phyloP scores from a whole-genome alignment of 257 asterid genomes.

The Salvia hispanica region DNA sequence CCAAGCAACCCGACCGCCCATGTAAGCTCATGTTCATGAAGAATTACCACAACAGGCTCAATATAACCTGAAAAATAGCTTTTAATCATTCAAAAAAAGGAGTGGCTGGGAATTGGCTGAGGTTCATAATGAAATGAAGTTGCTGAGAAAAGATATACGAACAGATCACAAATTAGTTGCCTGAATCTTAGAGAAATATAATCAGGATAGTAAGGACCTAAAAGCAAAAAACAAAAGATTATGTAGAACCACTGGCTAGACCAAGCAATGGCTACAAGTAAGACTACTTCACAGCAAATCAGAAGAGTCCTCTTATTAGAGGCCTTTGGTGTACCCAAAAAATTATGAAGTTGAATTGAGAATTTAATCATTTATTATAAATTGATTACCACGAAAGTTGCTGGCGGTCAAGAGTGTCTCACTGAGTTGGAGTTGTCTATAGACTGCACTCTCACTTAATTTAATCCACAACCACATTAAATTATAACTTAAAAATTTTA shows the following conservation, averaged over 20 bases:
- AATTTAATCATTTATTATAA: not conserved
- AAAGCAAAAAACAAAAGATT: slow-evolving; percentile 16
- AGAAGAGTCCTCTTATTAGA: slow-evolving; percentile 13
- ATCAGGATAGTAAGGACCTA: slow-evolving; percentile 22
- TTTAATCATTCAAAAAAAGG: slow-evolving; percentile 24
- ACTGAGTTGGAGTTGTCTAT: not conserved
- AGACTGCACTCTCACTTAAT: slow-evolving; percentile 12
- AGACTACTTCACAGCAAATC: slow-evolving; percentile 20
- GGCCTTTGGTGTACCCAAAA: not conserved
- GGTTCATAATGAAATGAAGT: slow-evolving; percentile 24
- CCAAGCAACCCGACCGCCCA: slow-evolving; percentile 96
- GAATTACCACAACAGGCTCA: slow-evolving; percentile 96
- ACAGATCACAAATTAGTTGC: slow-evolving; percentile 12
- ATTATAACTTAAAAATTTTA: not conserved
- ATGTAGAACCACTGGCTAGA: slow-evolving; percentile 19
- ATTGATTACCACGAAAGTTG: not conserved
- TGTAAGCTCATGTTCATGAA: slow-evolving; percentile 91
- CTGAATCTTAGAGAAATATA: slow-evolving; percentile 18
- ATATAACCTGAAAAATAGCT: slow-evolving; percentile 68
- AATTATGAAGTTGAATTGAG: not conserved
- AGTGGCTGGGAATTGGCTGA: slow-evolving; percentile 11
- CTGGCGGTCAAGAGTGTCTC: not conserved
- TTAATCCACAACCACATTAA: not conserved
- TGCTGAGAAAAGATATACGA: slow-evolving; percentile 15
- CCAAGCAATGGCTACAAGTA: slow-evolving; percentile 22